Conservation (phyloP, 495 filamentous ascomycete genomes). For the Physcia stellaris region DNA sequence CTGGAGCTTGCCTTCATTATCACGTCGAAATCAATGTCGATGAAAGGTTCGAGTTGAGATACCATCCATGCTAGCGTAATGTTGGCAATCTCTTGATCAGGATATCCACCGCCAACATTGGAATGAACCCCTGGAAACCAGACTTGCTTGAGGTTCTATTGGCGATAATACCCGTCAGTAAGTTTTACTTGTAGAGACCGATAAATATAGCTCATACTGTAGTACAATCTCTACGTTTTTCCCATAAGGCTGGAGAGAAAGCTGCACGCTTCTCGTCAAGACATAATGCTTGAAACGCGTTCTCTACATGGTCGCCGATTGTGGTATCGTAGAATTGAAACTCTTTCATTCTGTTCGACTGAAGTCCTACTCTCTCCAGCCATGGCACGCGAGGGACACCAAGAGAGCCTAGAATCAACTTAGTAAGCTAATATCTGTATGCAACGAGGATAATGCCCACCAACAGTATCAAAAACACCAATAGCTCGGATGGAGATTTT, state of each 20-base stretch:
- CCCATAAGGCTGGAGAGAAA: conserved; percentile 42
- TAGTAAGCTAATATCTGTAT: not conserved
- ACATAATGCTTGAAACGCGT: conserved; percentile 48
- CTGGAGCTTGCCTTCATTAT: conserved; percentile 13
- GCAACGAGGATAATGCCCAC: conserved; percentile 8
- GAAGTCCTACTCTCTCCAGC: conserved; percentile 13
- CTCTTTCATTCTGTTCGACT: conserved; percentile 13
- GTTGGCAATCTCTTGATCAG: conserved; percentile 24
- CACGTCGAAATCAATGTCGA: conserved; percentile 18
- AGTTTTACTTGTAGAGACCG: too few species aligned
- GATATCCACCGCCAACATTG: conserved; percentile 35
- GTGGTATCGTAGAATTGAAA: conserved; percentile 20
- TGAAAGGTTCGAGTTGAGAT: conserved; percentile 19
- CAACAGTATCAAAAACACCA: conserved; percentile 50
- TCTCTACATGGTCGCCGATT: conserved; percentile 28
- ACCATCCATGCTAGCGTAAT: conserved; percentile 38
- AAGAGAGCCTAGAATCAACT: conserved; percentile 8
- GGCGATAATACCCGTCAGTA: too few species aligned
- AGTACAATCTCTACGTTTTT: conserved; percentile 20
- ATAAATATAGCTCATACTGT: too few species aligned
- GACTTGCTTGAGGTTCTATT: conserved; percentile 29
- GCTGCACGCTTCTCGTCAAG: conserved; percentile 40
- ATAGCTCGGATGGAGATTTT: conserved; percentile 31
- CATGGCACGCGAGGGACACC: conserved; percentile 18
- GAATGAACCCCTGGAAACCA: conserved; percentile 45